Conservation (phyloP, 345 rosid species). For the Alliaria petiolata region DNA sequence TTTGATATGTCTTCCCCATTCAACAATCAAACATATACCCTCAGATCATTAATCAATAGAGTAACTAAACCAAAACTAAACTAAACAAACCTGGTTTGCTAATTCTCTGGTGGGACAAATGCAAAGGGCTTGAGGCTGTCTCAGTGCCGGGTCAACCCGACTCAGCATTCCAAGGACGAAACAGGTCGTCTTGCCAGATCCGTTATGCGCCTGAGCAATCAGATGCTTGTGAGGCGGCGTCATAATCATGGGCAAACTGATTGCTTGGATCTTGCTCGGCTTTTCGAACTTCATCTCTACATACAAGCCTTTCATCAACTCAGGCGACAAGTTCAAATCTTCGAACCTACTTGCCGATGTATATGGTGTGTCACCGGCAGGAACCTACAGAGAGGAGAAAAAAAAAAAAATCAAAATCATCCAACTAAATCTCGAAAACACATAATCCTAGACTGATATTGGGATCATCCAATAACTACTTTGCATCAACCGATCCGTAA, state of each 20-base stretch:
- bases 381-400: conserved; percentile 46
- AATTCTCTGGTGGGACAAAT: conserved; percentile 94
- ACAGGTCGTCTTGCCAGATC: conserved; percentile 97
- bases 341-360: conserved; percentile 76
- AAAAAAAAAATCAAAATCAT: background rate
- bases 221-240: conserved; percentile 80
- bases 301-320: conserved; percentile 81
- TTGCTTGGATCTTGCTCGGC: conserved; percentile 95
- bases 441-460: background rate
- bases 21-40: background rate
- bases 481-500: background rate
- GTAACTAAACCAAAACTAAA: background rate
- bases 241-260: conserved; percentile 89
- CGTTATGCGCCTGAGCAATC: conserved; percentile 94
- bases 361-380: conserved; percentile 76
- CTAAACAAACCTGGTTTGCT: conserved; percentile 98
- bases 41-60: background rate
- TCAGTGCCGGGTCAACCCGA: conserved; percentile 59
- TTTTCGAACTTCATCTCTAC: conserved; percentile 90
- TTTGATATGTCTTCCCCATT: no score
- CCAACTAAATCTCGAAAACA: background rate
- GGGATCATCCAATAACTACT: no score
- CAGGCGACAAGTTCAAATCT: conserved; percentile 72
- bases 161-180: conserved; percentile 94
- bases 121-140: conserved; percentile 84